Base-by-base conservation (phyloP, 2,329 filamentous ascomycete genomes). In the Botryotinia globosa region DNA sequence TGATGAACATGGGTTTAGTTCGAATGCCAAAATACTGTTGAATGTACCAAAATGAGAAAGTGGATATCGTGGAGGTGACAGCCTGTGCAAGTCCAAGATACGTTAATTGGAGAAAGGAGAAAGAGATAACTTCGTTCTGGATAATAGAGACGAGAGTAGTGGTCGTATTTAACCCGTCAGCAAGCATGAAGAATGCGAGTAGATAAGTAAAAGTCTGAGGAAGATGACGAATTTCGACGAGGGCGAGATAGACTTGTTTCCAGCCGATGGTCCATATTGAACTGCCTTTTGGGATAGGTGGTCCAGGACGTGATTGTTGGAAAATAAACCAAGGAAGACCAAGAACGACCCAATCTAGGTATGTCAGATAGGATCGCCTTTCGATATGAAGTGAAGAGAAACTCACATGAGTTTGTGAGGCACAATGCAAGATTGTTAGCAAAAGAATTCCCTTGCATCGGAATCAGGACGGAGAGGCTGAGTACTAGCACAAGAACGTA, bases 311-410 rank as follows among this genome's bases (percentile, higher is more conserved):
- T 63, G 80, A 81, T 73, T 84, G 81, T 73, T 83, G 82, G 70
- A 82, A 83, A 32, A 83, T 76, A 65, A 84, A 84, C 82, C 83
- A 83, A 80, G 82, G 83, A 18, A 83, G 77, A 5, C 82, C 82
- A 20, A 84, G 77, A 0, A 84, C 69, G 18, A 83, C 79, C 83
- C 82, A 83, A 66, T 83, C 82, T 83, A 68, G 16, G 32, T 14
- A 20, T n/a, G 3, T n/a, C 68, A 10, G 22, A 39, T 71, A 56
- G 64, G 16, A 29, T 32, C 5, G 4, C 25, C 37, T 16, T 25
- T 20, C 3, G 0, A n/a, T 25, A n/a, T 69, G 70, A 58, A 29
- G 73, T 9, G 7, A 3, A 6, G 4, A 12, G 37, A 32, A 74
- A 72, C 82, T 58, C 73, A 83, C 82, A 83, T 58, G 82, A 81